Evolutionary conservation across 176 grass and related monocot species (phyloP).

Genomic region (Oryza longistaminata): DNA sequence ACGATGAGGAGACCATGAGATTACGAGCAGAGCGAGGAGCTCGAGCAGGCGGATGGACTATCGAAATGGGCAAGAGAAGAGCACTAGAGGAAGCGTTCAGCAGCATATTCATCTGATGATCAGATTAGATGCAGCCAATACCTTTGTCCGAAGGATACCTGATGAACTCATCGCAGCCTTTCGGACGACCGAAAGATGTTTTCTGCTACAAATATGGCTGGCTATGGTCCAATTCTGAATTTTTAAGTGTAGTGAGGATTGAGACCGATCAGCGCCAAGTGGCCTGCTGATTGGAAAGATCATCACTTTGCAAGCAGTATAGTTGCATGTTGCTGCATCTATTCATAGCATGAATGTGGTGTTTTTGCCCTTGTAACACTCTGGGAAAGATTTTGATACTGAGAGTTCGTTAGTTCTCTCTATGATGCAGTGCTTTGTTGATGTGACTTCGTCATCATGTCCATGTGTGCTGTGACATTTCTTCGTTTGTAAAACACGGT

Average conservation of each 20-base stretch:
- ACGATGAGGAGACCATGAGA: constrained; percentile 72
- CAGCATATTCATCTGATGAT: constrained; percentile 69
- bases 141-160: not conserved
- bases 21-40: constrained; percentile 55
- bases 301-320: not conserved
- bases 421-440: not conserved
- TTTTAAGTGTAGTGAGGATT: not conserved
- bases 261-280: not conserved
- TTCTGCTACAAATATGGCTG: not conserved
- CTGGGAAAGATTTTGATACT: not conserved
- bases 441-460: not conserved
- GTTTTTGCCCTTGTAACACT: not conserved
- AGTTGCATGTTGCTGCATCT: constrained; percentile 21
- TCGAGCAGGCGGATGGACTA: constrained; percentile 90
- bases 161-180: not conserved
- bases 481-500: no score
- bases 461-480: not conserved
- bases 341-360: not conserved
- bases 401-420: not conserved
- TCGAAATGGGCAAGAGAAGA: constrained; percentile 78
- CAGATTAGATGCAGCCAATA: constrained; percentile 12
- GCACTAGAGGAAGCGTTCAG: constrained; percentile 84
- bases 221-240: not conserved
- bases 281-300: not conserved
- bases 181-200: not conserved